Base-by-base conservation (phyloP, 805 yeast species). In the Starmera caribaea region DNA sequence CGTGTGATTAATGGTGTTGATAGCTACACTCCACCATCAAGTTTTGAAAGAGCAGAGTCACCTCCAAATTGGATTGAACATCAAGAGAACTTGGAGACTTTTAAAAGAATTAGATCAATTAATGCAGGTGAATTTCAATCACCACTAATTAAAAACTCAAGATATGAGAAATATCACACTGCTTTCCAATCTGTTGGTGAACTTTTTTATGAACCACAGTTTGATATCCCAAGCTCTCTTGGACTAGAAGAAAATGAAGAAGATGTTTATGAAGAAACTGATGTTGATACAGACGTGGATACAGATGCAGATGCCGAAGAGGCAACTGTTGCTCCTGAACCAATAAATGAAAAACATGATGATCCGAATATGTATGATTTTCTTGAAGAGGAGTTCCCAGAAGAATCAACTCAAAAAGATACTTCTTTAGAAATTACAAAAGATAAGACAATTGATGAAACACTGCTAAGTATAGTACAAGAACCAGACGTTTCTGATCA, bases 1-100 rank as follows among this genome's bases (percentile, higher is more conserved):
- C 62, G 85, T 39, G 58, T 60, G n/a, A 32, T 56, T 3, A 55
- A 68, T 35, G 65, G 67, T 8, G 46, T 72, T 30, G 47, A 50
- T 0, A 43, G 50, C 0, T 66, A 63, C 38, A 41, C 57, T 4
- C 45, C 49, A 14, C 40, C 55, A 16, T 28, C 57, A 24, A 35
- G 49, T 45, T 28, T 63, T 4, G 39, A 48, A 1, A 53, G 77
- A 34, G 15, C 24, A 0, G 42, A 44, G 1, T 35, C 44, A 2
- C 50, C 52, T 0, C 24, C 24, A 21, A 32, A 50, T 3, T 74
- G 80, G 80, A 60, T 61, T 14, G 73, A 67, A 14, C 56, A 63
- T 8, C 59, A 56, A 0, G 71, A 67, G 16, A 54, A 67, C 30
- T 38, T 55, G 12, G 42, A 50, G 3, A 42, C 66, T 40, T 60